phyloP scores from a whole-genome alignment of 495 filamentous ascomycete genomes.

The Daldinia childiae region DNA sequence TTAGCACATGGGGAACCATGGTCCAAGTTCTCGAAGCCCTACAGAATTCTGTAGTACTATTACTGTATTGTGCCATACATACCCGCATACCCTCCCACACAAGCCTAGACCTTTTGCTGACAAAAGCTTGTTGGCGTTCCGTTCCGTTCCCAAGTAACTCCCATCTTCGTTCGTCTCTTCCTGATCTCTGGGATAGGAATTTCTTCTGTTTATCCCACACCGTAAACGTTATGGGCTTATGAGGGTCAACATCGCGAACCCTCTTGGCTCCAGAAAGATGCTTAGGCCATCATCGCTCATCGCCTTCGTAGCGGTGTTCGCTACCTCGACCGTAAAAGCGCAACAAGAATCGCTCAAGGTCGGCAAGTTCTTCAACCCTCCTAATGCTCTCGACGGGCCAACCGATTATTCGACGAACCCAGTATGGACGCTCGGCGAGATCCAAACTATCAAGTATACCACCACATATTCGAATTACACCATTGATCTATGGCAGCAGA shows the following conservation, averaged over 20 bases:
- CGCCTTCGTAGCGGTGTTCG: neutral
- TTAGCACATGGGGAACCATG: neutral
- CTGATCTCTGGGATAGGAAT: neutral
- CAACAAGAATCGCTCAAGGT: neutral
- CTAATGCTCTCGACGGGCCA: constrained; percentile 1
- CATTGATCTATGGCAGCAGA: constrained; percentile 40
- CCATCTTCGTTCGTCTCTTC: neutral
- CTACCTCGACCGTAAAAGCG: constrained; percentile 5
- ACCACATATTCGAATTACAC: constrained; percentile 35
- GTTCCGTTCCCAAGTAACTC: neutral
- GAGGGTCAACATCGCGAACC: neutral
- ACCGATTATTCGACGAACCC: constrained; percentile 28
- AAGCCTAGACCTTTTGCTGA: neutral
- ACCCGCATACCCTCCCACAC: neutral
- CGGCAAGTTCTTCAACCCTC: constrained; percentile 31
- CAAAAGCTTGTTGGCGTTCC: neutral
- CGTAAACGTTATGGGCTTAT: neutral
- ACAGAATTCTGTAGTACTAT: neutral
- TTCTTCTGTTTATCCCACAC: constrained; percentile 3
- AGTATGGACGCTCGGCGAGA: constrained; percentile 29
- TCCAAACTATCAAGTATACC: constrained; percentile 34
- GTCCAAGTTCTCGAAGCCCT: neutral
- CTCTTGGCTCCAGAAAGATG: neutral
- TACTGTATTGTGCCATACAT: neutral
- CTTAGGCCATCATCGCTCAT: neutral